These are phyloP conservation scores for Dactylellina parvicollis DNA, from an alignment of 2,329 filamentous ascomycete species.

Conservation along the genomic window DNA sequence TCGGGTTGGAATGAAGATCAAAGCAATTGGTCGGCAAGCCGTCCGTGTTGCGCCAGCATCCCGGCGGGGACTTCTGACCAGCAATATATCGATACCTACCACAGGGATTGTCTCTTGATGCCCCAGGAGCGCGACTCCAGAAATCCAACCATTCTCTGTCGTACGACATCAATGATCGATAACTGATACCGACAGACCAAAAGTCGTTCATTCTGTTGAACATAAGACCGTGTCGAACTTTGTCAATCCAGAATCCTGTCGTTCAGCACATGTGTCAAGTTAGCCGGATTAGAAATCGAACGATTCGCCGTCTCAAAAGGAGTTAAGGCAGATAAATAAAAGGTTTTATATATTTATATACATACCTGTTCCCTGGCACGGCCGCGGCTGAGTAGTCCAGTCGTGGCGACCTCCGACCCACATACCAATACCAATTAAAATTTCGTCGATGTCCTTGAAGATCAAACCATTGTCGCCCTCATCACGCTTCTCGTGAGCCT, in stretches of 20 bases:
- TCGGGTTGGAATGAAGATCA: background rate
- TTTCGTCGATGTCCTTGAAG: no score
- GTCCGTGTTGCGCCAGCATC: slow-evolving; percentile 28
- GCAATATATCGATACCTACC: background rate
- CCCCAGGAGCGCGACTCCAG: background rate
- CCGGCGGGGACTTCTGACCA: background rate
- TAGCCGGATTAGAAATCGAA: background rate
- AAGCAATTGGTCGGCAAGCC: slow-evolving; percentile 11
- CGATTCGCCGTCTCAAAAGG: background rate
- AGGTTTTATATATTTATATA: background rate
- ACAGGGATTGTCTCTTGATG: background rate
- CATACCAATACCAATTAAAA: slow-evolving; percentile 31
- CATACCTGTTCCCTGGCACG: slow-evolving; percentile 37
- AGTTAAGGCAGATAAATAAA: background rate
- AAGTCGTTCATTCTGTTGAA: background rate
- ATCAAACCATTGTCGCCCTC: background rate
- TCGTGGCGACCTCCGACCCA: slow-evolving; percentile 13
- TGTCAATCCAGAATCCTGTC: slow-evolving; percentile 16
- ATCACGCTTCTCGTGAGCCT: slow-evolving; percentile 1
- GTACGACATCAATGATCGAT: slow-evolving; percentile 3
- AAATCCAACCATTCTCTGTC: background rate
- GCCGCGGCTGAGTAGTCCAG: slow-evolving; percentile 1
- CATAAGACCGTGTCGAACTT: background rate
- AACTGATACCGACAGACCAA: slow-evolving; percentile 7
- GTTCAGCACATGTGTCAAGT: background rate